Evolutionary conservation across 495 filamentous ascomycete genomes (phyloP).

Genomic region (Penicillium ochrochloron): DNA sequence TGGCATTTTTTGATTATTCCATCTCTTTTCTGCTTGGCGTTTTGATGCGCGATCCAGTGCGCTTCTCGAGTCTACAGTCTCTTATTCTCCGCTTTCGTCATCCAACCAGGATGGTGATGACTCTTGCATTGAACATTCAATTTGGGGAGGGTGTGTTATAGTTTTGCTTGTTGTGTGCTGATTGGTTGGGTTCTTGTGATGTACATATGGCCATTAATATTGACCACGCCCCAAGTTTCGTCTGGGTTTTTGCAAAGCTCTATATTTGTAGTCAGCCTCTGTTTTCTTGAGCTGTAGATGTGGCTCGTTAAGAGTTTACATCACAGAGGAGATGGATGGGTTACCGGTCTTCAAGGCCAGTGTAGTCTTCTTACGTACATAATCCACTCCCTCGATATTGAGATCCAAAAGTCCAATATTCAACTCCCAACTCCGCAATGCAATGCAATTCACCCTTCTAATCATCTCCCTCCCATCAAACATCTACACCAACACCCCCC

Average conservation of each 20-base stretch:
- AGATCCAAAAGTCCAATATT: not conserved
- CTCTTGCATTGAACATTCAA: slow-evolving; percentile 2
- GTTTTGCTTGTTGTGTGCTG: not conserved
- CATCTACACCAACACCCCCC: not conserved
- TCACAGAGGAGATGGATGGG: not conserved
- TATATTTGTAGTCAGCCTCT: not conserved
- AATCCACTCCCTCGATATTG: not conserved
- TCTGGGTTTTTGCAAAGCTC: not conserved
- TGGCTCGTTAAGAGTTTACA: not conserved
- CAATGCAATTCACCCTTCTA: not conserved
- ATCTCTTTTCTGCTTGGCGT: not conserved
- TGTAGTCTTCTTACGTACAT: not conserved
- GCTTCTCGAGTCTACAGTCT: not conserved
- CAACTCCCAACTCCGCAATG: not conserved
- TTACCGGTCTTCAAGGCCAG: not conserved
- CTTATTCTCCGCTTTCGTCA: not conserved
- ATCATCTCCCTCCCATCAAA: not conserved
- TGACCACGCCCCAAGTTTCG: not conserved
- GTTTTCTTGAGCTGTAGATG: not conserved
- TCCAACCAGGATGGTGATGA: not conserved
- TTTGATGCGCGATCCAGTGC: not conserved
- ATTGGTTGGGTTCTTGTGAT: slow-evolving; percentile 2
- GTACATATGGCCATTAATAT: slow-evolving; percentile 9
- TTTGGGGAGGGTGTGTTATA: not conserved
- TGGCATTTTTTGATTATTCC: not conserved